Base-by-base conservation (phyloP, 116 monocot species). In the Dioscorea cayenensis region DNA sequence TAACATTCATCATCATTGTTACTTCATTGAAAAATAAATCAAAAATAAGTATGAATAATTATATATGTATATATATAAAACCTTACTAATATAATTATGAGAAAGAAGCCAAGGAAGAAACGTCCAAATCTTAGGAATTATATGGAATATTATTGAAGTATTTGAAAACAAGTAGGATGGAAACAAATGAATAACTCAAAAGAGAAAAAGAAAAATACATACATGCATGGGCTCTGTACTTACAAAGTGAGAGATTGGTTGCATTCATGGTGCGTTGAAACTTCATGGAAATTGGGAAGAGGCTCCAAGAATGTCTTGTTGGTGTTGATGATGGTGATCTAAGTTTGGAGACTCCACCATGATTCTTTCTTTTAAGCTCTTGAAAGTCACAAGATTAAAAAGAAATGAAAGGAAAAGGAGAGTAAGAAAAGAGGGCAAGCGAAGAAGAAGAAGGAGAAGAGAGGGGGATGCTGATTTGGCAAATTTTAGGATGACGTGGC, bases 101-200 rank as follows among this genome's bases (percentile, higher is more conserved):
- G 63, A 64, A 76, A 59, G 38, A 76, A 75, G 75, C 29, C 66
- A 60, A 71, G 67, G 36, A 77, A 63, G 71, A 81, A 81, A 84
- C 81, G 23, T 88, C 81, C 87, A 81, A 88, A 84, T 75, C 81
- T 81, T 78, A 88, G 83, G 87, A 81, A 81, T 87, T 49, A 43
- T 38, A 55, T 55, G 52, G 18, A 55, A 14, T 55, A 55, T 55
- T 55, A 55, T 4, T 51, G 18, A 55, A 55, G 16, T 14, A 3
- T 55, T 4, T 11, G n/a, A 19, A 17, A 55, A 55, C 18, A 55
- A 55, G 52, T 17, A 14, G 19, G 52, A 55, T 9, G 52, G 22
- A 62, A 62, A 62, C 62, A n/a, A n/a, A 36, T 37, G 19, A 43
- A n/a, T 51, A 60, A 64, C 63, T 7, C 16, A 73, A 72, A 68